Percentiles rank a stretch among this genome's conserved stretches.
Conservation (phyloP, 2,329 filamentous ascomycete species). For the Balansia obtecta region DNA sequence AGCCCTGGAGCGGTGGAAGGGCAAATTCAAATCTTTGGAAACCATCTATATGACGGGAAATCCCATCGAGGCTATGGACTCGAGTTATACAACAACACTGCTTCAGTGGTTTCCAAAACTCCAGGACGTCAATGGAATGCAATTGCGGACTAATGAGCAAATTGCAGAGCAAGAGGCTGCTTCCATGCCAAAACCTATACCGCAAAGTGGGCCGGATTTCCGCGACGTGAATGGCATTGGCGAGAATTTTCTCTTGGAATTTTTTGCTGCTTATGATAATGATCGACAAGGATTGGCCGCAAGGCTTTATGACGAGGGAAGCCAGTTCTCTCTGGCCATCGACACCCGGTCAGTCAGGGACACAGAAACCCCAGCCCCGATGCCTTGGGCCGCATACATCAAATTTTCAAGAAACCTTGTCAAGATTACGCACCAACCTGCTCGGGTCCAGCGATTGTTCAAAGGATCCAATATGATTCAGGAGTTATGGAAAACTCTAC, state of each 20-base stretch:
- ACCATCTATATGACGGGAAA: slow-evolving; percentile 71
- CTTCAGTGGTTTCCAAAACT: slow-evolving; percentile 75
- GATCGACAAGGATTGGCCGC: slow-evolving; percentile 51
- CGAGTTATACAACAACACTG: slow-evolving; percentile 55
- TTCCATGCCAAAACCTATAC: slow-evolving; percentile 42
- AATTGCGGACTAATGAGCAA: slow-evolving; percentile 62
- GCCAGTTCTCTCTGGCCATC: slow-evolving; percentile 63
- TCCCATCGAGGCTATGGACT: slow-evolving; percentile 50
- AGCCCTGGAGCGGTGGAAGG: slow-evolving; percentile 62
- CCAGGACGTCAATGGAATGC: slow-evolving; percentile 60
- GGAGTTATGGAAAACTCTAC: slow-evolving; percentile 57
- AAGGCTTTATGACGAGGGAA: slow-evolving; percentile 63
- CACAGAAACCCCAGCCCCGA: slow-evolving; percentile 26
- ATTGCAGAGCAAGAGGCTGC: slow-evolving; percentile 42
- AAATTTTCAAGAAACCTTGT: slow-evolving; percentile 67
- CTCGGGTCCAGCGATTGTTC: slow-evolving; percentile 53
- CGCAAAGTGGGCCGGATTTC: slow-evolving; percentile 55
- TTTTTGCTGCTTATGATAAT: slow-evolving; percentile 62
- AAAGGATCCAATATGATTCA: slow-evolving; percentile 53
- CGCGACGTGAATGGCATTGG: slow-evolving; percentile 61
- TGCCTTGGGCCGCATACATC: slow-evolving; percentile 64
- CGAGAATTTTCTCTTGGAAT: slow-evolving; percentile 63
- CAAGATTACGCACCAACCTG: slow-evolving; percentile 48
- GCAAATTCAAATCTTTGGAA: slow-evolving; percentile 66
- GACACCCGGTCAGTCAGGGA: slow-evolving; percentile 47